Evolutionary conservation across 129 eudicot species (phyloP).

Genomic region (carrot (Daucus carota)): DNA sequence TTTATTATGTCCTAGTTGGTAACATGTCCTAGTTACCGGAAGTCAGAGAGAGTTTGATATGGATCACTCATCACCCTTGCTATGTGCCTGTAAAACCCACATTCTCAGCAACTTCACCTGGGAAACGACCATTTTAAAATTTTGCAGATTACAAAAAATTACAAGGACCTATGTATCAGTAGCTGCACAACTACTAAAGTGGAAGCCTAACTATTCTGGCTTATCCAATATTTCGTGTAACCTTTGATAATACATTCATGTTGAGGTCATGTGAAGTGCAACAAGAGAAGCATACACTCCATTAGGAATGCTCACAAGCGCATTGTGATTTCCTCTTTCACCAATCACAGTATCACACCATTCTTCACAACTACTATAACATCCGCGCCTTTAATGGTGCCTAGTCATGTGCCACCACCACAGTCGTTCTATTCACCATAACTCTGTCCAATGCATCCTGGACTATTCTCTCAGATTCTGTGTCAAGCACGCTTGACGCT

Average conservation of each 20-base stretch:
- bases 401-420: slow-evolving; percentile 36
- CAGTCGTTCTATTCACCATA: slow-evolving; percentile 25
- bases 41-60: no score
- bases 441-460: slow-evolving; percentile 34
- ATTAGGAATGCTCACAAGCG: not conserved
- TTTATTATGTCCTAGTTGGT: no score
- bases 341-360: not conserved
- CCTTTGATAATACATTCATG: not conserved
- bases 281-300: slow-evolving; percentile 1
- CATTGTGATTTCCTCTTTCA: not conserved
- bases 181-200: not conserved
- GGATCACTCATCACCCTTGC: no score
- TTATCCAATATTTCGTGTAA: not conserved
- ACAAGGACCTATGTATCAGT: not conserved
- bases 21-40: no score
- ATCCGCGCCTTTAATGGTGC: slow-evolving; percentile 31
- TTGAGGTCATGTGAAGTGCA: slow-evolving; percentile 4
- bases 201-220: not conserved
- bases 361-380: slow-evolving; percentile 26
- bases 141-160: not conserved
- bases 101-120: not conserved
- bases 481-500: slow-evolving; percentile 36
- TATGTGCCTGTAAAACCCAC: no score
- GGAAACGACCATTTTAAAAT: not conserved
- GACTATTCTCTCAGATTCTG: slow-evolving; percentile 28